A percentile compares a stretch with the other conserved stretches of the same genome.
Conservation (phyloP, 2,329 filamentous ascomycete genomes). For the Alternaria postmessia region DNA sequence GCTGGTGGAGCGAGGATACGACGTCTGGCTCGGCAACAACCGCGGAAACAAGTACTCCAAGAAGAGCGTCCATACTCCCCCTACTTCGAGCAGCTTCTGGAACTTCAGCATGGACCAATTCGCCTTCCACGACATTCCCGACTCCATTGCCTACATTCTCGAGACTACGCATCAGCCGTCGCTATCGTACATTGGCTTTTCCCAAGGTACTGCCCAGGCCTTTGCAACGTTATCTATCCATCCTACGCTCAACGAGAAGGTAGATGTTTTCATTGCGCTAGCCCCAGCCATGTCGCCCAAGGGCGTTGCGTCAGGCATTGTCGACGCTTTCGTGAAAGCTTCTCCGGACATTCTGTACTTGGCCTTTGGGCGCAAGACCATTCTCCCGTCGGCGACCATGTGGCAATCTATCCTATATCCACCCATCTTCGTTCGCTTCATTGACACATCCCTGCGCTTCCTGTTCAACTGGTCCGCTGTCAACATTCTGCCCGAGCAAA, state of each 20-base stretch:
- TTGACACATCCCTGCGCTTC: conserved; percentile 81
- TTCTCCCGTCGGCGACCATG: conserved; percentile 92
- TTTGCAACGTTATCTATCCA: conserved; percentile 94
- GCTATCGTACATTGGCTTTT: conserved; percentile 95
- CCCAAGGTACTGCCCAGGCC: conserved; percentile 94
- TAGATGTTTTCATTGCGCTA: conserved; percentile 95
- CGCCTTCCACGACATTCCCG: conserved; percentile 95
- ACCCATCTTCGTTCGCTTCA: conserved; percentile 86
- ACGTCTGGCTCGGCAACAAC: conserved; percentile 98
- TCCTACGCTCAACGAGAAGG: conserved; percentile 87
- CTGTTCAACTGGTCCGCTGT: conserved; percentile 88
- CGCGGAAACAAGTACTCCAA: conserved; percentile 99
- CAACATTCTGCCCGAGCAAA: conserved; percentile 87
- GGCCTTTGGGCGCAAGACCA: conserved; percentile 88
- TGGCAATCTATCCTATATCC: conserved; percentile 97
- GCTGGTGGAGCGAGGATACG: conserved; percentile 88
- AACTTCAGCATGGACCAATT: conserved; percentile 99
- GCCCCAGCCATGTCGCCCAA: conserved; percentile 97
- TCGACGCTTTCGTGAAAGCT: conserved; percentile 91
- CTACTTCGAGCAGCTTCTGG: conserved; percentile 84
- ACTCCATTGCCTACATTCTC: conserved; percentile 91
- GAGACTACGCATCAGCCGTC: conserved; percentile 82
- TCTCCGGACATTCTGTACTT: conserved; percentile 92
- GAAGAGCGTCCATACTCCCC: conserved; percentile 81
- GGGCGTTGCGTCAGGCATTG: conserved; percentile 86